These are phyloP conservation scores for Epichloe sp. DNA, from an alignment of 2,329 filamentous ascomycete species.

Conservation along the genomic window DNA sequence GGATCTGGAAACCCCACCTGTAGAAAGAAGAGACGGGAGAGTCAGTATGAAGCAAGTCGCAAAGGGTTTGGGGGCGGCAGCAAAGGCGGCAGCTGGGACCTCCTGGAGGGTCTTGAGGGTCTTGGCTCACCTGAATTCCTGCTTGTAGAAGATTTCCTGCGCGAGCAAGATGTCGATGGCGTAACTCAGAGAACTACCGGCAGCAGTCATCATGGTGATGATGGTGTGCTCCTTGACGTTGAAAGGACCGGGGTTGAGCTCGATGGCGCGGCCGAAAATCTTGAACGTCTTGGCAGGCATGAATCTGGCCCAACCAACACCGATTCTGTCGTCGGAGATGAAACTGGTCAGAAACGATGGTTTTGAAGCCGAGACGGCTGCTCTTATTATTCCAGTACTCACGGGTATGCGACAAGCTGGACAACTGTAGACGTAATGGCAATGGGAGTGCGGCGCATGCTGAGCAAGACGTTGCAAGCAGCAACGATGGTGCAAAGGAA, in stretches of 20 bases:
- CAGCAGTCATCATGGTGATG: conserved; percentile 32
- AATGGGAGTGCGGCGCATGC: conserved; percentile 35
- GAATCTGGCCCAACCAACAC: conserved; percentile 19
- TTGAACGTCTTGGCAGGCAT: conserved; percentile 19
- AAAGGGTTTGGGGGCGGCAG: no score
- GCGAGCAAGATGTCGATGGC: conserved; percentile 29
- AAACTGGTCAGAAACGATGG: background rate
- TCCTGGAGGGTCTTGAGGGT: no score
- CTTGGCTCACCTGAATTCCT: conserved; percentile 29
- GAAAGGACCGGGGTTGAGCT: conserved; percentile 28
- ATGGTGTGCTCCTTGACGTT: conserved; percentile 36
- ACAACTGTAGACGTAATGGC: conserved; percentile 39
- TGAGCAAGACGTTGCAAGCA: conserved; percentile 41
- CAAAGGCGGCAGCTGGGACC: no score
- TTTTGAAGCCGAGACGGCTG: background rate
- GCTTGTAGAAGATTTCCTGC: conserved; percentile 34
- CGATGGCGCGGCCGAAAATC: conserved; percentile 19
- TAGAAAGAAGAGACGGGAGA: conserved; percentile 10
- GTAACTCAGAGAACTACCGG: conserved; percentile 21
- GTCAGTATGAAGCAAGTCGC: background rate
- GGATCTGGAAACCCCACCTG: conserved; percentile 39
- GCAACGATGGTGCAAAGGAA: conserved; percentile 45
- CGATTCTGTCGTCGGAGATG: conserved; percentile 10
- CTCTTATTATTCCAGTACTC: conserved; percentile 2
- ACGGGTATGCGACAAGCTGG: conserved; percentile 41